Evolutionary conservation across 2,329 filamentous ascomycete species (phyloP).

Genomic region (Conoideocrella luteorostrata): DNA sequence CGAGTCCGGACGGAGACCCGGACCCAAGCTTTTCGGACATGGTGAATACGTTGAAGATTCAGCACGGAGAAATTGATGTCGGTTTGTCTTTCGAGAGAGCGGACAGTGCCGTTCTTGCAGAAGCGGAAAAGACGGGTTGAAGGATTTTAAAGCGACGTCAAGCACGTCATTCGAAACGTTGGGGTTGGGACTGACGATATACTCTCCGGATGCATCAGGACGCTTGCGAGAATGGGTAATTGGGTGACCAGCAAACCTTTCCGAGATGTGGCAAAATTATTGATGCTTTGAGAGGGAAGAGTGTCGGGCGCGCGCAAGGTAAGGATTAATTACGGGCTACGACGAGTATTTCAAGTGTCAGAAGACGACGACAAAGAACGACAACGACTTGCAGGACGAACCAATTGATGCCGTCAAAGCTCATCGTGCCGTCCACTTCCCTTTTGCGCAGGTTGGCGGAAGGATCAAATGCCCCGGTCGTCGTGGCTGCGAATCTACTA

Average conservation of each 20-base stretch:
- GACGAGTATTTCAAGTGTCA: not conserved
- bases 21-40: conserved; percentile 21
- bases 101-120: not conserved
- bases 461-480: not conserved
- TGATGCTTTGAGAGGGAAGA: no score
- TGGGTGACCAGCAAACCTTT: no score
- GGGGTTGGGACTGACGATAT: not conserved
- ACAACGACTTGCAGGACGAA: not conserved
- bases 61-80: no score
- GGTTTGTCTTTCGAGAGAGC: no score
- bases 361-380: not conserved
- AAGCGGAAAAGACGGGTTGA: not conserved
- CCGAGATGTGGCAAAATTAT: no score
- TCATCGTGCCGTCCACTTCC: no score
- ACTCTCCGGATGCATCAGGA: conserved; percentile 3
- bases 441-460: no score
- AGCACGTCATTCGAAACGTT: not conserved
- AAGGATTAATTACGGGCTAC: not conserved
- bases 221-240: not conserved
- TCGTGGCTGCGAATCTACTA: not conserved
- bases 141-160: not conserved
- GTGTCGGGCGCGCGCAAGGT: not conserved
- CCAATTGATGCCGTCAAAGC: not conserved
- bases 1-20: conserved; percentile 4
- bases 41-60: not conserved